Evolutionary conservation across 2,329 filamentous ascomycete species (phyloP), one percentile per base, ranked within the genome.

Genomic region (Setomelanomma holmii): DNA sequence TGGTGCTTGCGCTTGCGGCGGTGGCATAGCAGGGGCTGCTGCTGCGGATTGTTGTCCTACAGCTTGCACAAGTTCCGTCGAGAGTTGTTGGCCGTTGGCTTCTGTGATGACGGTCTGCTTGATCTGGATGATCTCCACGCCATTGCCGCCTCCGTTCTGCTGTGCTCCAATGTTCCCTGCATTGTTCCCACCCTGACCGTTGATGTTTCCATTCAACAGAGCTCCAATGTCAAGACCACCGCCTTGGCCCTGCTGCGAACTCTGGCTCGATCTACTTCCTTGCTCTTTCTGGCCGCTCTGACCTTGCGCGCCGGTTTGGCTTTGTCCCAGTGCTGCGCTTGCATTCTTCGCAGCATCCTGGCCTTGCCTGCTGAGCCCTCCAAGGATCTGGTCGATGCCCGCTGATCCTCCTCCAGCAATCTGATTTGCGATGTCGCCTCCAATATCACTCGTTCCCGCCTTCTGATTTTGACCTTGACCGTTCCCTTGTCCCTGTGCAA

Each of bases 391-490:
- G 27, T 50, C 55, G 30, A 64, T 47, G 24, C 45, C 41, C 11
- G 50, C 33, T 6, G 53, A 27, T 10, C 55, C 55, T 44, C 51
- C 61, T 48, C 61, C 58, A n/a, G 60, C 51, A 33, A 61, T 51
- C 46, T 67, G 58, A 20, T 63, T 64, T 12, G 58, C 55, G 21
- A 65, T 44, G 40, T 55, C 55, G 27, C 49, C 56, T 7, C 41
- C 61, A n/a, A 58, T 39, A 22, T 57, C 49, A 20, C 30, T 50
- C 27, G 49, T 56, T 22, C 51, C 51, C 45, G 53, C 47, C n/a
- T 30, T 58, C 42, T 40, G 30, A 19, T 14, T 43, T 38, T 19
- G 24, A 8, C 43, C 51, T 41, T 58, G 54, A 16, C 49, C 38
- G n/a, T 27, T 40, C 43, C 38, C 49, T 40, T 59, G 61, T 24